Percentiles rank a stretch among this genome's conserved stretches.
These are phyloP conservation scores for Yamagishiella unicocca DNA, from an alignment of 139 green algal species.

Conservation along the genomic window DNA sequence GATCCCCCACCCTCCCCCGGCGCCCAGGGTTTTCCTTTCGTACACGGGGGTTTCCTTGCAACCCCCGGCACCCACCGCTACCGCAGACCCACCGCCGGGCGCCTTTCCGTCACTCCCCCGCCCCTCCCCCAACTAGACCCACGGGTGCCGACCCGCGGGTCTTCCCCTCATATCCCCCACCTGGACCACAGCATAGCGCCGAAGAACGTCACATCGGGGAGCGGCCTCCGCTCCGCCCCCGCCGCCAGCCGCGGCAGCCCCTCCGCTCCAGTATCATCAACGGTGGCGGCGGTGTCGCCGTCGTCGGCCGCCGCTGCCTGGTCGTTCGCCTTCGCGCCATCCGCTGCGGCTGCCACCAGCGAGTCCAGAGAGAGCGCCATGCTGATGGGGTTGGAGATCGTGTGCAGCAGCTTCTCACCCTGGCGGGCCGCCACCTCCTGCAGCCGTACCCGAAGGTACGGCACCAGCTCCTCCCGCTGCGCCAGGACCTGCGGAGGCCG, in stretches of 20 bases:
- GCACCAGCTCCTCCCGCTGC: constrained; percentile 79
- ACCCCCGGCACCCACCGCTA: too few relatives aligned
- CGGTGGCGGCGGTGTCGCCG: background rate
- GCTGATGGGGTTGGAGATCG: constrained; percentile 91
- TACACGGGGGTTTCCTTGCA: too few relatives aligned
- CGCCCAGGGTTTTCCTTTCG: too few relatives aligned
- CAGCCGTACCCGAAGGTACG: constrained; percentile 67
- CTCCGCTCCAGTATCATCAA: background rate
- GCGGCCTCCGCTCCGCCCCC: background rate
- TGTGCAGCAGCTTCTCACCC: constrained; percentile 84
- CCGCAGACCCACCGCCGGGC: too few relatives aligned
- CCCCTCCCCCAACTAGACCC: too few relatives aligned
- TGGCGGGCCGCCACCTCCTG: constrained; percentile 57
- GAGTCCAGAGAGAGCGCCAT: constrained; percentile 84
- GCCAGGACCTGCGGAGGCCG: constrained; percentile 66
- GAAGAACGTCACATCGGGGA: constrained; percentile 69
- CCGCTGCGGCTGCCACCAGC: background rate
- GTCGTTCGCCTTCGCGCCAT: background rate
- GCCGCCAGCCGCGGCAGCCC: background rate
- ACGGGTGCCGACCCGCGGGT: too few relatives aligned
- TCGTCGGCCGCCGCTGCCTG: background rate
- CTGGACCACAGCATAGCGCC: constrained; percentile 88
- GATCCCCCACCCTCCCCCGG: too few relatives aligned
- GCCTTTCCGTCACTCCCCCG: too few relatives aligned
- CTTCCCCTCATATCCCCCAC: too few relatives aligned